phyloP scores from a whole-genome alignment of 176 grass and related monocot genomes.

The Stipa capillata region DNA sequence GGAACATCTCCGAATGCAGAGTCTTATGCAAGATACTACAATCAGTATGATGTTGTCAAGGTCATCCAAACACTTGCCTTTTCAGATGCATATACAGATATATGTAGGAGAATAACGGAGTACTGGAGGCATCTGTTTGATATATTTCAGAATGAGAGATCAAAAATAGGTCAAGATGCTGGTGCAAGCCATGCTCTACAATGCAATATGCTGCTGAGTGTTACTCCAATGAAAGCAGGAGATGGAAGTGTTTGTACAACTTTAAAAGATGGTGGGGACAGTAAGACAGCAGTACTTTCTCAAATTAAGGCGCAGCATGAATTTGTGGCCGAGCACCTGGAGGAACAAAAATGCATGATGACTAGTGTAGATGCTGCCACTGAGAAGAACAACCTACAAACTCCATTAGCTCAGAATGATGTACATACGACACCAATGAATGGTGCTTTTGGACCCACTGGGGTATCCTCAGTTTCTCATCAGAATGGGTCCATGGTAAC shows the following conservation, averaged over 20 bases:
- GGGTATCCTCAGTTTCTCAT: constrained; percentile 22
- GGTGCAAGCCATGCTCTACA: constrained; percentile 20
- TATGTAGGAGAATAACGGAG: constrained; percentile 49
- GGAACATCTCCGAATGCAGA: constrained; percentile 37
- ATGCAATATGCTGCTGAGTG: not conserved
- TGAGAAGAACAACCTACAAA: constrained; percentile 29
- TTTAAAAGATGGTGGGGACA: constrained; percentile 22
- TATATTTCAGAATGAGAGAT: constrained; percentile 29
- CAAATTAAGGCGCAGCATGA: constrained; percentile 20
- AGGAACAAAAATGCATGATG: constrained; percentile 22
- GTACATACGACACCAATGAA: constrained; percentile 6
- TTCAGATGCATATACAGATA: constrained; percentile 54
- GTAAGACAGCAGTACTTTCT: constrained; percentile 18
- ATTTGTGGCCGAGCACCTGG: not conserved
- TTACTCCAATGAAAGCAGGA: constrained; percentile 26
- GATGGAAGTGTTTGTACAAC: not conserved
- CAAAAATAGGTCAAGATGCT: constrained; percentile 26
- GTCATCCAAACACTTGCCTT: constrained; percentile 47
- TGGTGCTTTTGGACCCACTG: constrained; percentile 5
- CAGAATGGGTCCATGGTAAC: constrained; percentile 26
- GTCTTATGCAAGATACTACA: constrained; percentile 77
- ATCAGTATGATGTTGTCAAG: constrained; percentile 60
- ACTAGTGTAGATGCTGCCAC: not conserved
- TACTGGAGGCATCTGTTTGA: constrained; percentile 59
- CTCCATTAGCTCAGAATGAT: constrained; percentile 8